Percentiles rank a stretch among this genome's conserved stretches.
Evolutionary conservation across 768 basidiomycete species (phyloP).

Genomic region (Amyloporia xantha): DNA sequence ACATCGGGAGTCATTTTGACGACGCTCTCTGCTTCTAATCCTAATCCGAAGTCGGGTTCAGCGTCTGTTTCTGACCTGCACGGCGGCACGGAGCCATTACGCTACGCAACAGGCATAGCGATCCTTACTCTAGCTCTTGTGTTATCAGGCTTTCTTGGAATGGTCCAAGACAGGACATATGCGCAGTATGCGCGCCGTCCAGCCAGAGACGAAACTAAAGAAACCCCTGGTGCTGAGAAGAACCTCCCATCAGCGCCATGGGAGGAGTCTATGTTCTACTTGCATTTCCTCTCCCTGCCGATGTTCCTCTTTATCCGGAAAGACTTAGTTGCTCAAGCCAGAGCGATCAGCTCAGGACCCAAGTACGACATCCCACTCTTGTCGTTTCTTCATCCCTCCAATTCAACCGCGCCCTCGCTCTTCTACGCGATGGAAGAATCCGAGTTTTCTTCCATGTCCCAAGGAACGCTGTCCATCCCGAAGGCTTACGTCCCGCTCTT

Average conservation of each 20-base stretch:
- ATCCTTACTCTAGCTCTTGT: slow-evolving; percentile 74
- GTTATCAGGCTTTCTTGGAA: slow-evolving; percentile 73
- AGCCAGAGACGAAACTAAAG: too few relatives aligned
- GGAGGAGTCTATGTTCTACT: slow-evolving; percentile 92
- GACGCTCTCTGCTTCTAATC: slow-evolving; percentile 65
- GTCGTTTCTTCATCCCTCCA: slow-evolving; percentile 1
- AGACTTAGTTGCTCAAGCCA: slow-evolving; percentile 44
- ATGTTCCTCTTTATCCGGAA: slow-evolving; percentile 60
- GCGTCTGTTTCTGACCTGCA: slow-evolving; percentile 5
- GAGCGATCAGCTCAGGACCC: slow-evolving; percentile 35
- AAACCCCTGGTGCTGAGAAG: background rate
- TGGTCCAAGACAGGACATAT: slow-evolving; percentile 81
- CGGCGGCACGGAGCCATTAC: slow-evolving; percentile 18
- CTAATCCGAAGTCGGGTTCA: slow-evolving; percentile 14
- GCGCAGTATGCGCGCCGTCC: slow-evolving; percentile 35
- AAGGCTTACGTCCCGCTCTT: slow-evolving; percentile 54
- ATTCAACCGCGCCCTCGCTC: slow-evolving; percentile 22
- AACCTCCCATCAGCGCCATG: slow-evolving; percentile 37
- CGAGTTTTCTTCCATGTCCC: slow-evolving; percentile 6
- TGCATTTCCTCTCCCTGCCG: slow-evolving; percentile 74
- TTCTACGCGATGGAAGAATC: slow-evolving; percentile 3
- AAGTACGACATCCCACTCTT: slow-evolving; percentile 18
- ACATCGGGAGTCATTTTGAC: slow-evolving; percentile 75
- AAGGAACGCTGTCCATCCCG: slow-evolving; percentile 40
- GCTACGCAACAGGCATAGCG: slow-evolving; percentile 64